These are phyloP conservation scores for Blastobotrys aristatus DNA, from an alignment of 1,139 yeast genomes.

Conservation along the genomic window DNA sequence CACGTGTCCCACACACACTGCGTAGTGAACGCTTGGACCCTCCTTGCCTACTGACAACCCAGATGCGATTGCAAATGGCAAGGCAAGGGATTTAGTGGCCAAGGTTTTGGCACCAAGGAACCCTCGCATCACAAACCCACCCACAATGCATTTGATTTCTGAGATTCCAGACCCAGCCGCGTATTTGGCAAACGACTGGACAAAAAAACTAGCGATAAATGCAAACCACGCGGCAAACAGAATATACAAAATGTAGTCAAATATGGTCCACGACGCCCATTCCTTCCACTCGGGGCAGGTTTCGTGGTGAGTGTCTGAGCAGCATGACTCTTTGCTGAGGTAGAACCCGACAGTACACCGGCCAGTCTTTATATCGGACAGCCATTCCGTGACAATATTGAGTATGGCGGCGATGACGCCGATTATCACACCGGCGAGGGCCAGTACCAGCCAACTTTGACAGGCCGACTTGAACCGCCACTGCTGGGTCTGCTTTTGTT, in stretches of 20 bases:
- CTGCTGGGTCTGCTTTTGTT: slow-evolving; percentile 25
- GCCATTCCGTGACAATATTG: slow-evolving; percentile 78
- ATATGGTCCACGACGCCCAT: slow-evolving; percentile 33
- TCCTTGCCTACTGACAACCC: slow-evolving; percentile 81
- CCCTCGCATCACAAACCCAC: slow-evolving; percentile 79
- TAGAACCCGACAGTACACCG: slow-evolving; percentile 68
- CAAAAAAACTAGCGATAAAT: slow-evolving; percentile 59
- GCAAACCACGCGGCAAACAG: slow-evolving; percentile 59
- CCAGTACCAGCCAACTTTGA: slow-evolving; percentile 72
- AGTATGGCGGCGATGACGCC: slow-evolving; percentile 80
- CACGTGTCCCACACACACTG: slow-evolving; percentile 73
- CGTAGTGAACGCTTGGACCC: slow-evolving; percentile 83
- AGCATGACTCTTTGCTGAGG: slow-evolving; percentile 72
- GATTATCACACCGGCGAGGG: slow-evolving; percentile 65
- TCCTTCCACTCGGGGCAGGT: slow-evolving; percentile 36
- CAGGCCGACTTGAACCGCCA: slow-evolving; percentile 34
- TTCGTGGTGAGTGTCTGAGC: slow-evolving; percentile 50
- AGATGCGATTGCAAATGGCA: slow-evolving; percentile 82
- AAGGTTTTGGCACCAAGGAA: slow-evolving; percentile 74
- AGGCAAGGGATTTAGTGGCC: slow-evolving; percentile 66
- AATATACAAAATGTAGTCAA: slow-evolving; percentile 58
- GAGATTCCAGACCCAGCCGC: slow-evolving; percentile 98
- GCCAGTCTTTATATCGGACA: slow-evolving; percentile 76
- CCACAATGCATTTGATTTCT: slow-evolving; percentile 90
- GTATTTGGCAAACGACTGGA: slow-evolving; percentile 68